Percentiles rank a stretch among this genome's conserved stretches.
Conservation (phyloP, 1,284 basidiomycete species). For the Coniferiporia weirii region DNA sequence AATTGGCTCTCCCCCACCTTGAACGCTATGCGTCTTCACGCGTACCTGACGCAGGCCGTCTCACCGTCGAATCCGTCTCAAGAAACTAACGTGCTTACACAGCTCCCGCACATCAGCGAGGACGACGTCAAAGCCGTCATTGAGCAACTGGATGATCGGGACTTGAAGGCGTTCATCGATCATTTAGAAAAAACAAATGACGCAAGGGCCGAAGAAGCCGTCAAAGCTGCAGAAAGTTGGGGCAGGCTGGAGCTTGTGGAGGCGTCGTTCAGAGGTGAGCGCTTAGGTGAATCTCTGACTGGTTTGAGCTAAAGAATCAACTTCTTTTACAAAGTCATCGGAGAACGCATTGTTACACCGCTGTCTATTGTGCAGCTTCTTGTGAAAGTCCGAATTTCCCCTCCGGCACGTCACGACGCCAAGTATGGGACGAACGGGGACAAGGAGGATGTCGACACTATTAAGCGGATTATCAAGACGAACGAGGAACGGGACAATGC, state of each 20-base stretch:
- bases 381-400: constrained; percentile 72
- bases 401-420: constrained; percentile 32
- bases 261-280: constrained; percentile 81
- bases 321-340: constrained; percentile 61
- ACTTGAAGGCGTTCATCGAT: constrained; percentile 43
- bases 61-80: constrained; percentile 43
- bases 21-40: constrained; percentile 77
- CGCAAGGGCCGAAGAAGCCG: constrained; percentile 50
- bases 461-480: constrained; percentile 40
- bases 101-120: constrained; percentile 69
- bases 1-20: constrained; percentile 89
- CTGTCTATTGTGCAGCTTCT: constrained; percentile 87
- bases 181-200: constrained; percentile 53
- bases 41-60: constrained; percentile 83
- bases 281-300: neutral
- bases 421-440: constrained; percentile 28
- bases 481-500: constrained; percentile 62
- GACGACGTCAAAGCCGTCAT: constrained; percentile 42
- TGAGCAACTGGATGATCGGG: constrained; percentile 32
- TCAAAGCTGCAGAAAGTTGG: constrained; percentile 70
- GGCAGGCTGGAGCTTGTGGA: constrained; percentile 80
- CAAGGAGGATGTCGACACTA: constrained; percentile 44
- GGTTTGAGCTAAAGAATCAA: constrained; percentile 4
- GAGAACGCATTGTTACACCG: constrained; percentile 84
- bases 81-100: constrained; percentile 46